Base-by-base conservation (phyloP, 1,139 yeast species). In the Diutina pseudorugosa region DNA sequence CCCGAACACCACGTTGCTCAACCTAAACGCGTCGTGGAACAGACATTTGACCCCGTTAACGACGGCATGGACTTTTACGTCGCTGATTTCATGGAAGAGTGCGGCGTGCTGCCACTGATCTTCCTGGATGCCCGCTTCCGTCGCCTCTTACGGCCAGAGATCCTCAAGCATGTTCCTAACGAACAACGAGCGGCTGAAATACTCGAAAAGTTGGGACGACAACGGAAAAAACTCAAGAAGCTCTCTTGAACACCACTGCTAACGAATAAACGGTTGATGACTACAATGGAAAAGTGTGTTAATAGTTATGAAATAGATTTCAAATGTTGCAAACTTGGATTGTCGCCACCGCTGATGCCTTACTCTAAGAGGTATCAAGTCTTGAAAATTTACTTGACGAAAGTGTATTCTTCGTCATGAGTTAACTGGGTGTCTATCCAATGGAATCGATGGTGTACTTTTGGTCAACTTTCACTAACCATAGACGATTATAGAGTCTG, bases 21-120 rank as follows among this genome's bases (percentile, higher is more conserved):
- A 20, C 45, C 45, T 6, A 42, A 42, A 19, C 45, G 45, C 4
- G 25, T 20, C 14, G n/a, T 42, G 16, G 45, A 42, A 14, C 45
- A 42, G 25, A 18, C 45, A 5, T 42, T 42, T 19, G 45, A 42
- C 45, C 45, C 45, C 45, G 45, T 42, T 3, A 42, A 42, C 21
- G 45, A 42, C 14, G 45, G 45, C 11, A 42, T 42, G 45, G 45
- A 42, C n/a, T 42, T 42, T n/a, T 42, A 42, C 14, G 45, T 42
- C n/a, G 45, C 45, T 14, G 45, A 42, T n/a, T 42, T 42, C 14
- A 42, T 42, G 45, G 45, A 42, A 12, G 21, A 42, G 16, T 42
- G 45, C 21, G 45, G 45, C 2, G 45, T 42, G n/a, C 25, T 20
- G 25, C 45, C 45, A 14, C 45, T 42, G 45, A 12, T 42, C n/a